Evolutionary conservation across 2,329 filamentous ascomycete species (phyloP), one percentile per base, ranked within the genome.

Genomic region (Aspergillus sp.): DNA sequence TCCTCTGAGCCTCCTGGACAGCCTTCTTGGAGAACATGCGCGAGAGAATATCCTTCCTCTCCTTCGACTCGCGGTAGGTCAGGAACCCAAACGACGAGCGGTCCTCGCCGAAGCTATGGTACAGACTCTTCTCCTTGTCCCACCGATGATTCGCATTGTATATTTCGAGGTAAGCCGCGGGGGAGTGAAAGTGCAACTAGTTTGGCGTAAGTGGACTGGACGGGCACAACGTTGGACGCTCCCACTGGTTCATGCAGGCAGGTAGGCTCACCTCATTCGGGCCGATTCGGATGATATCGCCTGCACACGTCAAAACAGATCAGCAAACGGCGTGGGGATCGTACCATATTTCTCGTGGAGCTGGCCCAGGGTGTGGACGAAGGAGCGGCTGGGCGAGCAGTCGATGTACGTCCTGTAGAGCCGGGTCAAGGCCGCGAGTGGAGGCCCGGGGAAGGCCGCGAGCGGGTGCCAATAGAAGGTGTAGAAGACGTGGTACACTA

Each of bases 31-130:
- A 57, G 6, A 57, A 57, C 5, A 49, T 37, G 2, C 55, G 55
- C 4, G 50, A 48, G 3, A 57, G 49, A 8, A 57, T 27, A 17
- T 57, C 50, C 27, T 57, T 57, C 6, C 55, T 25, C 37, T 57
- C 49, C 25, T 57, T 57, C 1, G 49, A 43, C 19, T 52, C 44
- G 14, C 17, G 49, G 11, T 57, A 53, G 33, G 43, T 49, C 3
- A 57, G 48, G 12, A 33, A 57, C 8, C 55, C 55, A n/a, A 57
- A 57, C n/a, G 55, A 53, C 4, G 55, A 52, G 19, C 39, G 49
- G 31, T 53, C 55, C 35, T 57, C 55, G 17, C 50, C 55, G 12
- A 53, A 43, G 44, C 43, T 48, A 14, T 57, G 44, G 49, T 57
- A 57, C 7, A 57, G 35, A 19, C 31, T 31, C 27, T 49, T 27